phyloP scores from a whole-genome alignment of 768 basidiomycete genomes.

The Leccinellum albellum region DNA sequence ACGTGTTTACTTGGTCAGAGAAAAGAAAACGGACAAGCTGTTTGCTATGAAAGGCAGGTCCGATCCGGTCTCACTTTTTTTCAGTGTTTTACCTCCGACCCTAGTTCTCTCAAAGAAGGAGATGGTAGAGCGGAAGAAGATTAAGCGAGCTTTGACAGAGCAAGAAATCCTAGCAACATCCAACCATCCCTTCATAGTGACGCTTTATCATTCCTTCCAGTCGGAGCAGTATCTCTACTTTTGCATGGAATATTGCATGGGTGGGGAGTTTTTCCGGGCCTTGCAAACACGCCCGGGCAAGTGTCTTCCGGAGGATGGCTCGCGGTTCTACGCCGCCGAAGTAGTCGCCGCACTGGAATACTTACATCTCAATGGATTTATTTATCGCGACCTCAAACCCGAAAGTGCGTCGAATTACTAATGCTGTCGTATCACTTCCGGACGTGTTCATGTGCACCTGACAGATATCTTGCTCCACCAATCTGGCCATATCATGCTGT shows the following conservation, averaged over 20 bases:
- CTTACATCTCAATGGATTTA: slow-evolving; percentile 98
- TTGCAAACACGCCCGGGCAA: slow-evolving; percentile 95
- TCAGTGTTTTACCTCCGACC: slow-evolving; percentile 25
- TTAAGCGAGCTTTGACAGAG: slow-evolving; percentile 96
- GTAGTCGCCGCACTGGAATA: slow-evolving; percentile 98
- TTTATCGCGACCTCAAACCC: slow-evolving; percentile 98
- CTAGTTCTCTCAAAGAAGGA: slow-evolving; percentile 96
- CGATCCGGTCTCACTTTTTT: slow-evolving; percentile 1
- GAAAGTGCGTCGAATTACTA: slow-evolving; percentile 71
- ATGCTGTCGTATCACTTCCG: slow-evolving; percentile 7
- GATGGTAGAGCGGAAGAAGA: slow-evolving; percentile 99
- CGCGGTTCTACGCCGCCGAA: slow-evolving; percentile 97
- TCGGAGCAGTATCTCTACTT: slow-evolving; percentile 97
- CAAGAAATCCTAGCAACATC: slow-evolving; percentile 98
- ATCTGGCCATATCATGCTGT: slow-evolving; percentile 98
- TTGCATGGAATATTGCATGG: slow-evolving; percentile 99
- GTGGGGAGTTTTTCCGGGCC: slow-evolving; percentile 98
- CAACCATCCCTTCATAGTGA: slow-evolving; percentile 99
- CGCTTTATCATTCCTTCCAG: slow-evolving; percentile 98
- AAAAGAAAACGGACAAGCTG: slow-evolving; percentile 95
- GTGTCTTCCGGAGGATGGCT: slow-evolving; percentile 91
- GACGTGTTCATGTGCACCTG: background rate
- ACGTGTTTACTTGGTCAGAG: slow-evolving; percentile 94
- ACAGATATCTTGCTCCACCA: slow-evolving; percentile 96
- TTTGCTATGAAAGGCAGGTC: slow-evolving; percentile 98